Conservation (phyloP, 2,329 filamentous ascomycete species). For the Penicillium occitanis region DNA sequence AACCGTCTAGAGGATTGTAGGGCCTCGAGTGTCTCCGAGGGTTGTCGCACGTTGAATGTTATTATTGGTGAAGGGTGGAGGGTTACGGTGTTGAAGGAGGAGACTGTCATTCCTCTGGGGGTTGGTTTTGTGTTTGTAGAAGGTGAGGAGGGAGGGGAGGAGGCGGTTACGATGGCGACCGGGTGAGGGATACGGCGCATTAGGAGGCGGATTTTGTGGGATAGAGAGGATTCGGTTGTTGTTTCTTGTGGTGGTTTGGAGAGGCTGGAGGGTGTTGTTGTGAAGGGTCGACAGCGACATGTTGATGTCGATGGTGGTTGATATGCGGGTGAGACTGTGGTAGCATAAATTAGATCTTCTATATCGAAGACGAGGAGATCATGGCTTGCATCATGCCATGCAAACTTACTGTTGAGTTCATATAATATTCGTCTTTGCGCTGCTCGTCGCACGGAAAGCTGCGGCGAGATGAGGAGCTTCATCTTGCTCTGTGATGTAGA, state of each 20-base stretch:
- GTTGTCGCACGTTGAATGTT: slow-evolving; percentile 61
- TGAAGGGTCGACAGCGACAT: slow-evolving; percentile 4
- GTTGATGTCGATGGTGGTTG: neutral
- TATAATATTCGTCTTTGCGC: slow-evolving; percentile 20
- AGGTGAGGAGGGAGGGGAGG: neutral
- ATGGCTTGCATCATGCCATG: neutral
- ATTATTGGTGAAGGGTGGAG: slow-evolving; percentile 57
- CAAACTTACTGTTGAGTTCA: slow-evolving; percentile 6
- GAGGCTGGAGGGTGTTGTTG: neutral
- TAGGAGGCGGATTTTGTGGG: slow-evolving; percentile 42
- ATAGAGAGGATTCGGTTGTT: slow-evolving; percentile 10
- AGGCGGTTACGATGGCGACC: slow-evolving; percentile 57
- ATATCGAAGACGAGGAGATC: no score
- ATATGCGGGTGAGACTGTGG: neutral
- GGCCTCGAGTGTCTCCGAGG: slow-evolving; percentile 57
- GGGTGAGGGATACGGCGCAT: slow-evolving; percentile 59
- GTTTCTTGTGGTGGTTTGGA: neutral
- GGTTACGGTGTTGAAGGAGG: slow-evolving; percentile 61
- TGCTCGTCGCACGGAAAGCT: slow-evolving; percentile 24
- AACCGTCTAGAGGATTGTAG: slow-evolving; percentile 50
- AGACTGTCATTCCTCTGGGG: slow-evolving; percentile 57
- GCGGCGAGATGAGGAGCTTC: slow-evolving; percentile 31
- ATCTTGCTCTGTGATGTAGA: slow-evolving; percentile 27
- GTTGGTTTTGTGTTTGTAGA: neutral
- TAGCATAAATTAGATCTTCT: neutral